These are phyloP conservation scores for Pittosporum tobira DNA, from an alignment of 129 eudicot species.

Conservation along the genomic window DNA sequence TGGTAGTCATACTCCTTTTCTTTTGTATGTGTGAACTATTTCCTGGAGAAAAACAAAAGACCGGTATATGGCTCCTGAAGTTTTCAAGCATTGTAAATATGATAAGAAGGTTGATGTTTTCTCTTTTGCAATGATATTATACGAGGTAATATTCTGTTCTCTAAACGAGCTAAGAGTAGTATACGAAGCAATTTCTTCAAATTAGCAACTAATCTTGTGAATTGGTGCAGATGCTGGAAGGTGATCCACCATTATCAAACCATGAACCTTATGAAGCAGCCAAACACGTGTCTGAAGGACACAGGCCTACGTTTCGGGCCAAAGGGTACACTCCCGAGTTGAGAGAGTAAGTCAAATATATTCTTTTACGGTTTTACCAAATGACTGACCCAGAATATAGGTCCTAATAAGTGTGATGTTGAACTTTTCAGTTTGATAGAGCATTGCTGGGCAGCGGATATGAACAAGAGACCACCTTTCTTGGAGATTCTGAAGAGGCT, in stretches of 20 bases:
- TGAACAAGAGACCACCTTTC: slow-evolving; percentile 74
- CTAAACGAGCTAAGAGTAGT: background rate
- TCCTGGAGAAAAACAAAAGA: slow-evolving; percentile 33
- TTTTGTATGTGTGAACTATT: background rate
- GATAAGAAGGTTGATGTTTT: slow-evolving; percentile 96
- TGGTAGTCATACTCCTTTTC: background rate
- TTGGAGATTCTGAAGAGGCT: slow-evolving; percentile 72
- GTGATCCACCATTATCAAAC: slow-evolving; percentile 74
- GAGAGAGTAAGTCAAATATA: slow-evolving; percentile 57
- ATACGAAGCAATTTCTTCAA: background rate
- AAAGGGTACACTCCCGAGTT: slow-evolving; percentile 61
- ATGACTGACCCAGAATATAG: background rate
- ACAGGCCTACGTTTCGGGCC: slow-evolving; percentile 67
- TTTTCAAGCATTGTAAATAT: slow-evolving; percentile 91
- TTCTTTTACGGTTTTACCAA: background rate
- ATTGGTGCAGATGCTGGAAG: slow-evolving; percentile 90
- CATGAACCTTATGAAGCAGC: slow-evolving; percentile 98
- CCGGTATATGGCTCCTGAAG: slow-evolving; percentile 99
- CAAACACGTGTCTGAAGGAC: slow-evolving; percentile 81
- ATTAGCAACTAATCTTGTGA: background rate
- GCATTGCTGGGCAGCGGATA: slow-evolving; percentile 79
- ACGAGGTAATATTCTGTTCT: slow-evolving; percentile 52
- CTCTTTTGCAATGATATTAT: slow-evolving; percentile 95
- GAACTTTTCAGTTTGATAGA: slow-evolving; percentile 43
- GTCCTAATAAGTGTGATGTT: slow-evolving; percentile 13